Conservation (phyloP, 352 stramenopile genomes). For the Pythium chondricola region DNA sequence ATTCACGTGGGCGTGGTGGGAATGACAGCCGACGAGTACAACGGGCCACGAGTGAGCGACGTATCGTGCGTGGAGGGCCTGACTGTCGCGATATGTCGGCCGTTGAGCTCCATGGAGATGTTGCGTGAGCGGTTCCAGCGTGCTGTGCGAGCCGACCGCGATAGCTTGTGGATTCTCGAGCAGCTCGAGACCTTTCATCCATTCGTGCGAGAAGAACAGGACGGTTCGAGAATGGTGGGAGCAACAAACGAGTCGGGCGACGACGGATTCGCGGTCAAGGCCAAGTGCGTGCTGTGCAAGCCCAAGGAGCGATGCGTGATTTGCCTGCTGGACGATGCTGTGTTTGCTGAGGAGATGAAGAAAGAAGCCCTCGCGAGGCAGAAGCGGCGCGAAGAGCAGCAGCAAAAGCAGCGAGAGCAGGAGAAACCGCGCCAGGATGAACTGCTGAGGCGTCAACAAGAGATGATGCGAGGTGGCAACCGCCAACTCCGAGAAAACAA, state of each 20-base stretch:
- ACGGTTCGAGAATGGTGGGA: neutral
- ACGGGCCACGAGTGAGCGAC: constrained; percentile 47
- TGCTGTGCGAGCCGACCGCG: constrained; percentile 43
- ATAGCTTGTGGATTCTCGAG: constrained; percentile 35
- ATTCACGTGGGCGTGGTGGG: constrained; percentile 44
- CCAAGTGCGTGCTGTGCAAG: constrained; percentile 21
- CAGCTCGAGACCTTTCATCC: constrained; percentile 68
- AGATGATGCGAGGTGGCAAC: constrained; percentile 5
- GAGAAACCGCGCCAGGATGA: constrained; percentile 9
- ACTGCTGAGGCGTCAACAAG: constrained; percentile 7
- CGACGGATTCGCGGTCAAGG: neutral
- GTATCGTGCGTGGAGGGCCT: constrained; percentile 50
- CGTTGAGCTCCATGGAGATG: constrained; percentile 26
- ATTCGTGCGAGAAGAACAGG: constrained; percentile 22
- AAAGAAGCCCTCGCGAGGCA: constrained; percentile 7
- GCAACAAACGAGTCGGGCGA: too few relatives aligned
- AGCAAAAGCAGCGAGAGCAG: constrained; percentile 8
- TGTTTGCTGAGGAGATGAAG: constrained; percentile 14
- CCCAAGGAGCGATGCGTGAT: constrained; percentile 21
- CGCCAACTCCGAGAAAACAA: constrained; percentile 6
- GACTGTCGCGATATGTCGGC: constrained; percentile 48
- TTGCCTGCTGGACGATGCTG: constrained; percentile 19
- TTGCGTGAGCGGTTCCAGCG: constrained; percentile 52
- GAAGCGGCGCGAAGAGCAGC: constrained; percentile 16
- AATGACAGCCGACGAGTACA: constrained; percentile 29